Base-by-base conservation (phyloP, 192 early-diverging fungal genomes). In the Thoreauomyces humboldtii region DNA sequence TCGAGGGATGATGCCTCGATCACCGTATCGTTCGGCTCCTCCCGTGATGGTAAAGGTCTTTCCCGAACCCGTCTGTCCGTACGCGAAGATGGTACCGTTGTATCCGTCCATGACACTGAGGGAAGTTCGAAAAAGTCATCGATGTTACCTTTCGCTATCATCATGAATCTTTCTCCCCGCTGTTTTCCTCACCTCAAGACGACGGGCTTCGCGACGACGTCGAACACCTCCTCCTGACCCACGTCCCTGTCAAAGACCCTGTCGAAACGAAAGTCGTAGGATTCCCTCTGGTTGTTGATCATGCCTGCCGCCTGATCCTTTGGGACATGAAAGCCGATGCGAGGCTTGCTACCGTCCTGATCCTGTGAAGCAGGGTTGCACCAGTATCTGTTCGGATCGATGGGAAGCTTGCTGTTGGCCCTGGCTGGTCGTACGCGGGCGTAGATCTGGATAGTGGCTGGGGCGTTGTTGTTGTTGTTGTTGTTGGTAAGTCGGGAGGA, bases 21-120 rank as follows among this genome's bases (percentile, higher is more conserved):
- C 85, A 15, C 74, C 63, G 63, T 86, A 86, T 37, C 74, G 62
- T 58, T 82, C 82, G 2, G 85, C 78, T 6, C 85, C 85, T 14
- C 85, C 85, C 2, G 83, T 86, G 38, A 86, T 86, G 37, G 85
- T 86, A 47, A 83, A 86, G n/a, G 85, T 86, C 56, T 86, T 86
- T 7, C 85, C 85, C 15, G 81, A 85, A 22, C 85, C 85, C 19
- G 85, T 86, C 73, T 75, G 79, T 46, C 84, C 84, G 59, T 86
- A 86, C 1, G 84, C 84, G 50, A 86, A 86, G 11, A 86, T 75
- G 12, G 84, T 86, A 14, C 80, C 83, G 58, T 86, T 86, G 65
- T 83, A 86, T 15, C 85, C 85, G 17, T 86, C 81, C 70, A 86
- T 44, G 12, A 72, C 76, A 47, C 82, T 85, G 33, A 9, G 17